A percentile compares a stretch with the other conserved stretches of the same genome.
phyloP scores from a whole-genome alignment of 2,329 filamentous ascomycete genomes.

The Juglanconis juglandina region DNA sequence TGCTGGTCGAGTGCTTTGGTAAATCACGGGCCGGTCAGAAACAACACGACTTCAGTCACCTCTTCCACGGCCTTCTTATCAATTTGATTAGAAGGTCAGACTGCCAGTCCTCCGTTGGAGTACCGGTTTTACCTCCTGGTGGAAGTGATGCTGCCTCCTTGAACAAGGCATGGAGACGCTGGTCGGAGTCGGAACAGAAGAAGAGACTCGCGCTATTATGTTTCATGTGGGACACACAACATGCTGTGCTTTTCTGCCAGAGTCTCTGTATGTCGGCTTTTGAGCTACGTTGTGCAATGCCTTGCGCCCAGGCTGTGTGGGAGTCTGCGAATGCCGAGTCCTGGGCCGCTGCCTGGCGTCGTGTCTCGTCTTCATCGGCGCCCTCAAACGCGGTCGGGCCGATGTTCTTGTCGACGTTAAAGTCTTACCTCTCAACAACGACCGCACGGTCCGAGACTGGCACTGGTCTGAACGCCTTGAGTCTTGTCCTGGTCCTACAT shows the following conservation, averaged over 20 bases:
- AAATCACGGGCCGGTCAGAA: slow-evolving; percentile 61
- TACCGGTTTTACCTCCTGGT: slow-evolving; percentile 2
- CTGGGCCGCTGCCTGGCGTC: slow-evolving; percentile 23
- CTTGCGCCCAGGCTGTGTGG: slow-evolving; percentile 54
- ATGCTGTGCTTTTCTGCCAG: slow-evolving; percentile 63
- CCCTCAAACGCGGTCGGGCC: slow-evolving; percentile 34
- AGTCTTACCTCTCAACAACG: slow-evolving; percentile 51
- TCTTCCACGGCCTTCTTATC: slow-evolving; percentile 42
- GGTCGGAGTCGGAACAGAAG: slow-evolving; percentile 54
- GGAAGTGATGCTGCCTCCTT: slow-evolving; percentile 30
- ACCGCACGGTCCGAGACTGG: slow-evolving; percentile 29
- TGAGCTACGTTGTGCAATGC: slow-evolving; percentile 54
- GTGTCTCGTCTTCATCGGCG: background rate
- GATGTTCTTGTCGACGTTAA: slow-evolving; percentile 51
- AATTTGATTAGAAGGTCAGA: slow-evolving; percentile 36
- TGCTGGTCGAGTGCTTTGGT: slow-evolving; percentile 62
- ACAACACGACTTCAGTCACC: slow-evolving; percentile 61
- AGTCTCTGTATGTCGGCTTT: slow-evolving; percentile 65
- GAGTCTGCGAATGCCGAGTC: slow-evolving; percentile 51
- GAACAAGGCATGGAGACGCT: slow-evolving; percentile 48
- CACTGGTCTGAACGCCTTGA: slow-evolving; percentile 45
- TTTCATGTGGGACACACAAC: slow-evolving; percentile 66
- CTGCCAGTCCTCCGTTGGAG: slow-evolving; percentile 33
- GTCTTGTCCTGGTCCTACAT: slow-evolving; percentile 53
- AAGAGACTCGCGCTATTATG: slow-evolving; percentile 59